Evolutionary conservation across 257 asterid genomes (phyloP).

Genomic region (Plantago elongata): DNA sequence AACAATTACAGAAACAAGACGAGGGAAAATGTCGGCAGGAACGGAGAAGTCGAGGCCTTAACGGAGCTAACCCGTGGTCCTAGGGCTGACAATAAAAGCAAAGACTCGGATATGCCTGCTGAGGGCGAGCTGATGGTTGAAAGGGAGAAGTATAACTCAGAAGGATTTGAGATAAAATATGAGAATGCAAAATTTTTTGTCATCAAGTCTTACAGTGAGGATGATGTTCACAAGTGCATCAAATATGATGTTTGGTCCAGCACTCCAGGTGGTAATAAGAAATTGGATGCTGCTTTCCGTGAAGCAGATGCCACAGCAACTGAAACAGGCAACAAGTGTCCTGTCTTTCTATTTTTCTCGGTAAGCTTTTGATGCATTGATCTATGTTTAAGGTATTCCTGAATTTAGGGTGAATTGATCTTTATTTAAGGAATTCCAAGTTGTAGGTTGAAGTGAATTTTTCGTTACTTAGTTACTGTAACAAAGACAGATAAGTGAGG

Average conservation of each 20-base stretch:
- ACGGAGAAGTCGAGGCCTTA: constrained; percentile 43
- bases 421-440: no score
- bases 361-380: constrained; percentile 31
- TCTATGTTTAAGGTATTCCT: no score
- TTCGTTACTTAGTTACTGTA: no score
- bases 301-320: constrained; percentile 43
- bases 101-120: constrained; percentile 24
- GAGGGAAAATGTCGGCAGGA: constrained; percentile 38
- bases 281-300: constrained; percentile 54
- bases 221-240: constrained; percentile 71
- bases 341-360: constrained; percentile 73
- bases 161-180: constrained; percentile 50
- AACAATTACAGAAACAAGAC: constrained; percentile 40
- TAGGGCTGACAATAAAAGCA: constrained; percentile 40
- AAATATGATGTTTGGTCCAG: constrained; percentile 92
- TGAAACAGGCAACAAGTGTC: constrained; percentile 48
- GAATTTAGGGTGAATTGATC: no score
- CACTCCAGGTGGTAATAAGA: constrained; percentile 74
- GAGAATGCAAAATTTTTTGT: constrained; percentile 66
- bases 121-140: constrained; percentile 41
- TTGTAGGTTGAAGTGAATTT: no score
- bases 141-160: constrained; percentile 47
- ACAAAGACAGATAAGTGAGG: no score
- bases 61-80: constrained; percentile 83
- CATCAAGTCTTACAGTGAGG: constrained; percentile 84